Base-by-base conservation (phyloP, 345 rosid species). In the Dovyalis caffra region DNA sequence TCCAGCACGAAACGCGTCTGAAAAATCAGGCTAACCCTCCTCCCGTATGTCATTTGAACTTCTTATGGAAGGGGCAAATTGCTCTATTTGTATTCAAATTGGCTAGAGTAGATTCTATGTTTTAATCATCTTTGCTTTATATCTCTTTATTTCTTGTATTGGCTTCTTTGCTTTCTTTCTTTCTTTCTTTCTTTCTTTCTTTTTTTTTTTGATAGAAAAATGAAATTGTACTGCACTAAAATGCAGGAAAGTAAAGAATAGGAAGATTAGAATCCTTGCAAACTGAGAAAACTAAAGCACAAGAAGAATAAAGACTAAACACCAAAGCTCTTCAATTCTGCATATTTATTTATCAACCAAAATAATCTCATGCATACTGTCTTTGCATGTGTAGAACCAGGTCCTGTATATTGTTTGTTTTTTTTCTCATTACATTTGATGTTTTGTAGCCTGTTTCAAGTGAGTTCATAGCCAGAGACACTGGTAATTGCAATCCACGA, bases 401-500 rank as follows among this genome's bases (percentile, higher is more conserved):
- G 43, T 32, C 16, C 18, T 64, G 18, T 32, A 37, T 64, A 64
- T 64, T 21, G n/a, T 34, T 21, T 14, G 38, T 35, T 31, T 45
- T 18, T 23, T 16, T 47, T 60, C 69, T 66, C 18, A 37, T 29
- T 47, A 26, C 23, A 43, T 38, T 37, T 53, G 10, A 6, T 61
- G 58, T 63, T 68, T 21, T 38, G 64, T 47, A 78, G 77, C 58
- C 77, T 62, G 77, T 33, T 26, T 47, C 77, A 60, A 73, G 74
- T 62, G 69, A 73, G 9, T 73, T 61, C 38, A 35, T 63, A 33
- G 74, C 37, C 37, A 68, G 28, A 67, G 77, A 78, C 74, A 62
- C 66, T 29, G 81, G 81, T 8, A 78, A 61, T 31, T 78, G 81
- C 65, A 78, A 77, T 64, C 81, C 81, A 63, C 35, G 66, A 53